phyloP scores from a whole-genome alignment of 768 basidiomycete genomes.

The Lentinula raphanica region DNA sequence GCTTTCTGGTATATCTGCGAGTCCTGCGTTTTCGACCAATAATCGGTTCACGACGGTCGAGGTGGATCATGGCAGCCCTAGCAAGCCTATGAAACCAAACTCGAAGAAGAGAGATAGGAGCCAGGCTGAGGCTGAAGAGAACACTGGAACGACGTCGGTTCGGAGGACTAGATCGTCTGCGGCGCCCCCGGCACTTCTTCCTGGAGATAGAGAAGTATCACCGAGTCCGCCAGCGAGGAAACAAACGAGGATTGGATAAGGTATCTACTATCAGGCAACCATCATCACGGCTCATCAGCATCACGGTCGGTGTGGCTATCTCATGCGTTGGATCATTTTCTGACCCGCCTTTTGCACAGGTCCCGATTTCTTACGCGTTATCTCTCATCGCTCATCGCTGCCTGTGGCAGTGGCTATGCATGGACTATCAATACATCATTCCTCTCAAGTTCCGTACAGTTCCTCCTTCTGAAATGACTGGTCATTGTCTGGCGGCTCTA shows the following conservation, averaged over 20 bases:
- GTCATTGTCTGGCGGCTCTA: no score
- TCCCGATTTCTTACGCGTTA: no score
- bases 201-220: not conserved
- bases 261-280: not conserved
- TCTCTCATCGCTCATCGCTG: no score
- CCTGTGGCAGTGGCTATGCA: no score
- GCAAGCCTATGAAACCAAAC: not conserved
- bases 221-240: constrained; percentile 1
- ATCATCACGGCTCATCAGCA: not conserved
- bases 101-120: not conserved
- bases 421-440: no score
- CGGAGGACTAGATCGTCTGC: not conserved
- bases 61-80: not conserved
- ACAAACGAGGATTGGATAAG: not conserved
- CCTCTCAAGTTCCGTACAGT: no score
- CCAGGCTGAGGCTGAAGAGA: not conserved
- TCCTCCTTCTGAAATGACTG: no score
- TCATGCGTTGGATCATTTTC: no score
- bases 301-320: no score
- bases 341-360: no score
- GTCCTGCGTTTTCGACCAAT: not conserved
- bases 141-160: not conserved
- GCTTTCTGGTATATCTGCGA: not conserved
- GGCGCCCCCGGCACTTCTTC: not conserved
- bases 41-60: not conserved